A percentile compares a stretch with the other conserved stretches of the same genome.
These are phyloP conservation scores for Saccharomyces paradoxus DNA, from an alignment of 805 yeast species.

Conservation along the genomic window DNA sequence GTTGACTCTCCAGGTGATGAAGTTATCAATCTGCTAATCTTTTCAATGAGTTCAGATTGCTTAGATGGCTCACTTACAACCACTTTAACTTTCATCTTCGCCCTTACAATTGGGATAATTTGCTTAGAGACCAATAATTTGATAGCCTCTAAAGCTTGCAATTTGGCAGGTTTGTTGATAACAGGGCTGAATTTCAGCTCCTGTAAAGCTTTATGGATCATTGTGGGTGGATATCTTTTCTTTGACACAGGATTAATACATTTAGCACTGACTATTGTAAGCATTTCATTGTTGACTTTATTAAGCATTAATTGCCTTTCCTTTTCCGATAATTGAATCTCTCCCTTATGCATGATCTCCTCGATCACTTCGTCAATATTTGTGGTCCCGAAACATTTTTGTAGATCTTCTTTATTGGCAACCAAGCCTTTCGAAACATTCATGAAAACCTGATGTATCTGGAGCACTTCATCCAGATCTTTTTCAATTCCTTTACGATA, in stretches of 20 bases:
- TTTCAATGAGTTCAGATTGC: constrained; percentile 32
- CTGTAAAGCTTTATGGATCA: constrained; percentile 78
- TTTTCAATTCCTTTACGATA: constrained; percentile 67
- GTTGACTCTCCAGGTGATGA: constrained; percentile 36
- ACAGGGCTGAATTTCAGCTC: constrained; percentile 74
- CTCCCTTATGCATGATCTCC: constrained; percentile 85
- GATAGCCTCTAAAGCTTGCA: constrained; percentile 88
- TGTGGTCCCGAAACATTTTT: constrained; percentile 64
- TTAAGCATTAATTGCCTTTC: constrained; percentile 71
- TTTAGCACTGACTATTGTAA: constrained; percentile 77
- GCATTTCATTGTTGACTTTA: constrained; percentile 72
- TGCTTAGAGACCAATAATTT: constrained; percentile 67
- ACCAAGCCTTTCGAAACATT: constrained; percentile 93
- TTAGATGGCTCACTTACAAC: constrained; percentile 42
- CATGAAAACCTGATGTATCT: constrained; percentile 86
- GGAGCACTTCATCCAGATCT: constrained; percentile 90
- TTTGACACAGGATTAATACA: constrained; percentile 86
- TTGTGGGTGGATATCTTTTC: constrained; percentile 88
- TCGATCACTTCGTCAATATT: constrained; percentile 66
- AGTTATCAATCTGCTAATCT: constrained; percentile 36
- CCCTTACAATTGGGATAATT: constrained; percentile 86
- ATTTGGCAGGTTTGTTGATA: constrained; percentile 67
- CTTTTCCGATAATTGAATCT: constrained; percentile 87
- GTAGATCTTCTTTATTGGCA: constrained; percentile 78
- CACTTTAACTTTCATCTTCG: constrained; percentile 82